Evolutionary conservation across 257 asterid genomes (phyloP), one percentile per base, ranked within the genome.

Genomic region (Scutellaria galericulata): DNA sequence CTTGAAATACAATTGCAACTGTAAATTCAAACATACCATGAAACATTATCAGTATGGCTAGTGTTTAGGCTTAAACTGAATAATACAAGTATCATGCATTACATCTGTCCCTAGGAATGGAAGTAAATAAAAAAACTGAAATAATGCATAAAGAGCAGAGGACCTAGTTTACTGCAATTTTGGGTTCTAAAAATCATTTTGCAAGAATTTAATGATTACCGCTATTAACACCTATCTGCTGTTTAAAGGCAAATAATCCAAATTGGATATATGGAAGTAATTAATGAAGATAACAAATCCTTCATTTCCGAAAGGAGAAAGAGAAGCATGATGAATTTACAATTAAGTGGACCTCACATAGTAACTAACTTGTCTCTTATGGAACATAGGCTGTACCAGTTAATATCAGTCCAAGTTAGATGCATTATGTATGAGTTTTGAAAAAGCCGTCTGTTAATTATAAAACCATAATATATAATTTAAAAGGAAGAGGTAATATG

Each of bases 1-100:
- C 86, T 95, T 95, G 87, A 95, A 83, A 64, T 83, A 83, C 71
- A 83, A 69, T 73, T 83, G 87, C 76, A 83, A 78, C 97, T 93
- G 92, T 47, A 80, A 50, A 73, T 71, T 44, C 58, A 67, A 46
- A 64, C 31, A 58, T 55, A 41, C 69, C 72, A 12, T 14, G 13
- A 5, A 77, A 44, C n/a, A 61, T 3, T 51, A 61, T 68, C 67
- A 79, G 39, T 41, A 65, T 12, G 65, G 39, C 54, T 48, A 20
- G 13, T 47, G 12, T 68, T 72, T 68, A 53, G 61, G 65, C 60
- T 54, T 60, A 52, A 60, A 56, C 64, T 24, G 53, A 46, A 14
- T 27, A 3, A 47, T 15, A 46, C 9, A n/a, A 78, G 31, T 2
- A 39, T 51, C 63, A 18, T 24, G 61, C 46, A 53, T 47, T 24